Percentiles rank a stretch among this genome's conserved stretches.
Conservation (phyloP, 2,329 filamentous ascomycete species). For the Exophiala lecanii-corni region DNA sequence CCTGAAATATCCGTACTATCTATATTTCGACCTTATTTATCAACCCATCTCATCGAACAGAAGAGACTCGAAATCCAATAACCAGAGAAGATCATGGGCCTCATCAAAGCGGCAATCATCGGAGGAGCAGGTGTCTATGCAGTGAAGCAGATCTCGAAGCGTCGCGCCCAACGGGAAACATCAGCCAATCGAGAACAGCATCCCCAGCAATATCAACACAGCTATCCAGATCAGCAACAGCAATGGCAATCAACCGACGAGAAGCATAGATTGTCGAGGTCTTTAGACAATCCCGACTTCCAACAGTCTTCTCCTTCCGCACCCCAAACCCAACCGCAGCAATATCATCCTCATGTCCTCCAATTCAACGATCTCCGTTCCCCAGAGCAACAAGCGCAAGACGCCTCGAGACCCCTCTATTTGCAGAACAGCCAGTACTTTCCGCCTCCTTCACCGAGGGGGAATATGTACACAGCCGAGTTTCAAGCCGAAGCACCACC, state of each 20-base stretch:
- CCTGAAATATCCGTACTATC: too few species aligned
- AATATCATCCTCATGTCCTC: background rate
- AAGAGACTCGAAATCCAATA: too few species aligned
- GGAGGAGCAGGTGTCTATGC: background rate
- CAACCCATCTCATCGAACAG: too few species aligned
- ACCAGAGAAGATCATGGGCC: slow-evolving; percentile 2
- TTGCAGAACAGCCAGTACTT: background rate
- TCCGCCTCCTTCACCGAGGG: background rate
- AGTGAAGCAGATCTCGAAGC: background rate
- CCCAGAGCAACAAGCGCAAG: background rate
- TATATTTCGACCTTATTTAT: too few species aligned
- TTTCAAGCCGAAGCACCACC: background rate
- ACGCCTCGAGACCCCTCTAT: background rate
- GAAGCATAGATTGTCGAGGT: background rate
- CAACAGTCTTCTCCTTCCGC: background rate
- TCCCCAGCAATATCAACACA: background rate
- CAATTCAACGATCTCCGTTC: slow-evolving; percentile 1
- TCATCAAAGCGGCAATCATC: slow-evolving; percentile 1
- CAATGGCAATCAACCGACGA: background rate
- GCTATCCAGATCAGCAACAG: background rate
- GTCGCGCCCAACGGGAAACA: background rate
- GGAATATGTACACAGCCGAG: background rate
- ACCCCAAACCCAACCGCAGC: background rate
- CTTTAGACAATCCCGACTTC: background rate
- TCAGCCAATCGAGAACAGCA: background rate